Evolutionary conservation across 192 early-diverging fungal genomes (phyloP).

Genomic region (Backusella circina): DNA sequence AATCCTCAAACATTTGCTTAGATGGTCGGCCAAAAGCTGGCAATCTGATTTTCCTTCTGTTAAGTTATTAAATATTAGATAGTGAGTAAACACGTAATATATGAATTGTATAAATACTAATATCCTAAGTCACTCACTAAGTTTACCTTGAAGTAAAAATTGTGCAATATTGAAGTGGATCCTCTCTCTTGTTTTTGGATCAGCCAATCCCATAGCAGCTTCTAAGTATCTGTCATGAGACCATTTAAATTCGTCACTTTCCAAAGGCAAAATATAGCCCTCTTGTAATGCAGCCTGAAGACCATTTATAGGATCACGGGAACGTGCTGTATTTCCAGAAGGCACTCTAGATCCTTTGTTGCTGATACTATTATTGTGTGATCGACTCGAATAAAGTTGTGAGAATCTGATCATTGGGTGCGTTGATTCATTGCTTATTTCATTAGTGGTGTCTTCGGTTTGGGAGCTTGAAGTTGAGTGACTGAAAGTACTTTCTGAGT

Average conservation of each 20-base stretch:
- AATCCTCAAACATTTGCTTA: constrained; percentile 15
- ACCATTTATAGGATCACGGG: constrained; percentile 28
- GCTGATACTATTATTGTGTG: background rate
- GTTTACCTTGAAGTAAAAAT: constrained; percentile 15
- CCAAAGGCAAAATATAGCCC: constrained; percentile 29
- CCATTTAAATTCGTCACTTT: constrained; percentile 32
- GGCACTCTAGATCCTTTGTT: background rate
- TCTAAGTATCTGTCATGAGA: constrained; percentile 30
- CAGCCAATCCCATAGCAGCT: constrained; percentile 29
- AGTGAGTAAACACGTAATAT: background rate
- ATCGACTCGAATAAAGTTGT: background rate
- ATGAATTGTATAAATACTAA: background rate
- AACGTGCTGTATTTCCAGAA: background rate
- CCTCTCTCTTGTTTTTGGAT: constrained; percentile 12
- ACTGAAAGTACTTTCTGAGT: background rate
- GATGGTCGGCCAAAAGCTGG: constrained; percentile 20
- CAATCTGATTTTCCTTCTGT: constrained; percentile 12
- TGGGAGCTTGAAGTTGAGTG: background rate
- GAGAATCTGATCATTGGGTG: constrained; percentile 4
- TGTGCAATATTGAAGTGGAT: constrained; percentile 31
- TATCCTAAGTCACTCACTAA: background rate
- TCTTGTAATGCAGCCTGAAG: constrained; percentile 30
- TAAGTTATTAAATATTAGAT: background rate
- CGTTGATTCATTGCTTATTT: background rate
- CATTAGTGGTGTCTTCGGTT: background rate